These are phyloP conservation scores for Psidium guajava DNA, from an alignment of 345 rosid species.

Conservation along the genomic window DNA sequence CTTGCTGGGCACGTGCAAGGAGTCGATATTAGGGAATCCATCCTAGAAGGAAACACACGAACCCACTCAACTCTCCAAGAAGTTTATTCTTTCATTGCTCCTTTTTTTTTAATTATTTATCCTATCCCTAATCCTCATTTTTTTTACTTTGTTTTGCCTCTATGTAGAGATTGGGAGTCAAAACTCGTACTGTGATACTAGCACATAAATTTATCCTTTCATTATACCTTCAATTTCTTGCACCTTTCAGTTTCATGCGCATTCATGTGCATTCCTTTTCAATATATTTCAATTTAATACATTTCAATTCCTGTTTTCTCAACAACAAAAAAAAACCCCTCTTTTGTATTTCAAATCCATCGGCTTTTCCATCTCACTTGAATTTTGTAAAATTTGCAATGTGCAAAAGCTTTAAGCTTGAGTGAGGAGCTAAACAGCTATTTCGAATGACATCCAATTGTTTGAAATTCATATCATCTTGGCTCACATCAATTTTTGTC, in stretches of 20 bases:
- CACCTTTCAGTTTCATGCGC: neutral
- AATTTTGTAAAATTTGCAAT: neutral
- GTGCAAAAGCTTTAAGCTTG: neutral
- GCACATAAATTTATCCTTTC: no score
- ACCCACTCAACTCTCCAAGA: neutral
- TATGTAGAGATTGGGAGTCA: no score
- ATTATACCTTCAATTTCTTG: neutral
- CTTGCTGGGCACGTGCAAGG: neutral
- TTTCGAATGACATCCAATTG: neutral
- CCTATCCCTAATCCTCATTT: no score
- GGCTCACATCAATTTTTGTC: neutral
- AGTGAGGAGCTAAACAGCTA: neutral
- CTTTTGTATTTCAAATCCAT: neutral
- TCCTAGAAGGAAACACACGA: neutral
- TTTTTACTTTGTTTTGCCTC: no score
- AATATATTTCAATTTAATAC: neutral
- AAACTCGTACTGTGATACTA: no score
- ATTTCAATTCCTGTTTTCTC: neutral
- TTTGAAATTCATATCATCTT: neutral
- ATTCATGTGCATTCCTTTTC: neutral
- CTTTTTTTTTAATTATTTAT: no score
- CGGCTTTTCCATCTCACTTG: neutral
- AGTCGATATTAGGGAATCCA: neutral
- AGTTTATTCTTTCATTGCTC: neutral
- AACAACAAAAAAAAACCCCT: no score